phyloP scores from a whole-genome alignment of 2,329 filamentous ascomycete species.

The Chrysoporthe austroafricana region DNA sequence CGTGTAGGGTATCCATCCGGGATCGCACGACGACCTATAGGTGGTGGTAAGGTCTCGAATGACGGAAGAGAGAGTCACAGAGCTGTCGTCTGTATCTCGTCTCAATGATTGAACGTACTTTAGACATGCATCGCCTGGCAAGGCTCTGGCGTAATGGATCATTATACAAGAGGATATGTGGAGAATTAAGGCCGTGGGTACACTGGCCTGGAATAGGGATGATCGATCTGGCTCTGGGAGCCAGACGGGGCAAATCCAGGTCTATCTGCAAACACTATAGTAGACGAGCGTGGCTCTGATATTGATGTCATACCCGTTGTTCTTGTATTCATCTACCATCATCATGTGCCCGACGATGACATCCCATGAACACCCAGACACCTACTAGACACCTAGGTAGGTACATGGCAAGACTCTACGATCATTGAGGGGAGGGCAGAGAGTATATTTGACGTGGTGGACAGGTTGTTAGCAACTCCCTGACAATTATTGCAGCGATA shows the following conservation, averaged over 20 bases:
- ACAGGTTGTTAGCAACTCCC: no score
- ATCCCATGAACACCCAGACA: no score
- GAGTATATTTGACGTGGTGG: no score
- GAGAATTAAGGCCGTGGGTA: neutral
- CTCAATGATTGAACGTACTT: slow-evolving; percentile 13
- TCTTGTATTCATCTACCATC: neutral
- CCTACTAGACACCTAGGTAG: no score
- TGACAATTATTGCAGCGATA: no score
- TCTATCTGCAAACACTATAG: no score
- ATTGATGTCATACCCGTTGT: neutral
- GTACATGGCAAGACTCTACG: no score
- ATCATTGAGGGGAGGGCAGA: no score
- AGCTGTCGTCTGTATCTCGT: neutral
- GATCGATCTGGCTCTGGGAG: neutral
- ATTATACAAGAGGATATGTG: neutral
- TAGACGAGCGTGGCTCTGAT: neutral
- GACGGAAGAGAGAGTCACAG: no score
- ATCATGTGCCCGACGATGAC: no score
- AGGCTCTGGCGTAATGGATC: slow-evolving; percentile 21
- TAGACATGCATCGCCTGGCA: slow-evolving; percentile 17
- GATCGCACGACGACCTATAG: neutral
- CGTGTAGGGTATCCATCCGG: slow-evolving; percentile 1
- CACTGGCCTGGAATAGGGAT: neutral
- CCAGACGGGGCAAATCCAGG: neutral
- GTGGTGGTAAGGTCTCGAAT: neutral